Percentiles rank a stretch among this genome's conserved stretches.
These are phyloP conservation scores for Coffea humblotiana DNA, from an alignment of 305 asterid genomes.

Conservation along the genomic window DNA sequence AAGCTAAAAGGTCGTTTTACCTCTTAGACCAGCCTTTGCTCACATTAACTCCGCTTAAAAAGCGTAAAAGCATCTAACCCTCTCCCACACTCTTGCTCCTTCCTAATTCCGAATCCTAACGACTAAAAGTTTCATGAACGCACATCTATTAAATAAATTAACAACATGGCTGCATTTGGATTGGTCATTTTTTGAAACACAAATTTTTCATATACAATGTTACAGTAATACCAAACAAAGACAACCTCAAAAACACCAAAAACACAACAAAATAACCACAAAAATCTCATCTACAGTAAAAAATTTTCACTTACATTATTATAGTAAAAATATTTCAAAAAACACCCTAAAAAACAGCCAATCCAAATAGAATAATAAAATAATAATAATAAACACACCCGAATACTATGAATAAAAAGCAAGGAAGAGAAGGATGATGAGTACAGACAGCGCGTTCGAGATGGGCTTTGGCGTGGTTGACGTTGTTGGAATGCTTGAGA, in stretches of 20 bases:
- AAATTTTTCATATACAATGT: too few relatives aligned
- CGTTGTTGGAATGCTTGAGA: conserved; percentile 83
- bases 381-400: background rate
- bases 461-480: conserved; percentile 89
- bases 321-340: too few relatives aligned
- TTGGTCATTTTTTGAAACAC: too few relatives aligned
- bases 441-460: conserved; percentile 77
- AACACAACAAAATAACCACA: too few relatives aligned
- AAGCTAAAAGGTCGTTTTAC: background rate
- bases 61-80: background rate
- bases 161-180: background rate
- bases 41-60: background rate
- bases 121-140: too few relatives aligned
- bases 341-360: too few relatives aligned
- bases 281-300: too few relatives aligned
- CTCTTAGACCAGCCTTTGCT: background rate
- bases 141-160: background rate
- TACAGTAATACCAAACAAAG: too few relatives aligned
- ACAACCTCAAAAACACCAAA: too few relatives aligned
- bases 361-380: conserved; percentile 6
- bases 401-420: too few relatives aligned
- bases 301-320: too few relatives aligned
- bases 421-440: too few relatives aligned
- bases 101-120: background rate
- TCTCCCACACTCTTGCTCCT: background rate